phyloP scores from a whole-genome alignment of 768 basidiomycete species.

The Boletus rex-veris region DNA sequence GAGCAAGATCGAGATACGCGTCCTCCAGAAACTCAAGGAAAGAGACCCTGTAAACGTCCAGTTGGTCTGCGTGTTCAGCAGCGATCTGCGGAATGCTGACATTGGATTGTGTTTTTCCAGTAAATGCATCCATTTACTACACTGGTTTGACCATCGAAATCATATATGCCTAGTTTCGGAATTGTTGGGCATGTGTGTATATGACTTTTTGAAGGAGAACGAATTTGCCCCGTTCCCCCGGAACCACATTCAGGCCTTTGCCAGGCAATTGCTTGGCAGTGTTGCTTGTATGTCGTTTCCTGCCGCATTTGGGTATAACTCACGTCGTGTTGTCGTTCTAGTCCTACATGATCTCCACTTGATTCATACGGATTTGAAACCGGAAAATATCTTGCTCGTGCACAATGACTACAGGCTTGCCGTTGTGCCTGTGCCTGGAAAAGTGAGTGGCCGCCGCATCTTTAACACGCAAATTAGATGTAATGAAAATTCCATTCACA shows the following conservation, averaged over 20 bases:
- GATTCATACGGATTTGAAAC: constrained; percentile 98
- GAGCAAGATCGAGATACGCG: constrained; percentile 95
- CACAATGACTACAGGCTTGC: constrained; percentile 70
- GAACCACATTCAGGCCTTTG: constrained; percentile 94
- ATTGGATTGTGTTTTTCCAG: constrained; percentile 38
- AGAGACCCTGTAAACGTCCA: constrained; percentile 84
- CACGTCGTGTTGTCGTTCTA: constrained; percentile 30
- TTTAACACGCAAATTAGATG: background rate
- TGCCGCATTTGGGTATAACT: background rate
- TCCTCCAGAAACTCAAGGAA: constrained; percentile 86
- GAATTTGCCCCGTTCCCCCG: constrained; percentile 95
- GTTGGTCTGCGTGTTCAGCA: constrained; percentile 47
- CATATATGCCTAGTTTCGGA: constrained; percentile 98
- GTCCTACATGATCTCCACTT: constrained; percentile 89
- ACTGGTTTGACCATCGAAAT: constrained; percentile 95
- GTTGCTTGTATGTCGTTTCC: constrained; percentile 75
- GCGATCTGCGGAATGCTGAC: constrained; percentile 20
- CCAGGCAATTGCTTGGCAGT: constrained; percentile 84
- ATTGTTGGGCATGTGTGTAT: constrained; percentile 94
- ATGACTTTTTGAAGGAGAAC: constrained; percentile 98
- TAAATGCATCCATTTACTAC: constrained; percentile 95
- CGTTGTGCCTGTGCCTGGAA: constrained; percentile 59
- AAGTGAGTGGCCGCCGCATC: constrained; percentile 40
- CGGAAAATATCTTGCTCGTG: constrained; percentile 96
- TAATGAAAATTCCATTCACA: constrained; percentile 29